phyloP scores from a whole-genome alignment of 2,329 filamentous ascomycete species.

The Colletotrichum tanaceti region DNA sequence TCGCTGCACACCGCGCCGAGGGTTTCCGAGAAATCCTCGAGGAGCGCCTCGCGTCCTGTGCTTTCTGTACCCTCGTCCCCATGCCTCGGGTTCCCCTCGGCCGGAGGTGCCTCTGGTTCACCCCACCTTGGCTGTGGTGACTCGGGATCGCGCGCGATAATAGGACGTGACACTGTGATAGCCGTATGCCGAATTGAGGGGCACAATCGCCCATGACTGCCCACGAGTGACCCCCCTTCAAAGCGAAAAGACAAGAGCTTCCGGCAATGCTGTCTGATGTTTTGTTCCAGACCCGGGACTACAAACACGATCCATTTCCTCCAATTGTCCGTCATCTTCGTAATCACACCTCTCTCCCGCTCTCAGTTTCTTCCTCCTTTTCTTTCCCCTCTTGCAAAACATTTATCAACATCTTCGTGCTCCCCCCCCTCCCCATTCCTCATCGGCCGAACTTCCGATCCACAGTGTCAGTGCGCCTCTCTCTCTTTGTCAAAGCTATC shows the following conservation, averaged over 20 bases:
- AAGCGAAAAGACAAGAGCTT: slow-evolving; percentile 25
- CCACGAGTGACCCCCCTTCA: slow-evolving; percentile 11
- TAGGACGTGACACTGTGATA: slow-evolving; percentile 37
- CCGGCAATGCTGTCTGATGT: slow-evolving; percentile 31
- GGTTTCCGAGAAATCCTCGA: slow-evolving; percentile 43
- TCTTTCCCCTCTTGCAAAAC: slow-evolving; percentile 27
- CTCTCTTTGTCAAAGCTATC: slow-evolving; percentile 23
- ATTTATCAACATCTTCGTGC: not conserved
- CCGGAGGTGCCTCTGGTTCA: slow-evolving; percentile 42
- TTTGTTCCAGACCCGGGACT: slow-evolving; percentile 33
- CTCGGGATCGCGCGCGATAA: slow-evolving; percentile 35
- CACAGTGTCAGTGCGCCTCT: slow-evolving; percentile 16
- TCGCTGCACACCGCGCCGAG: slow-evolving; percentile 38
- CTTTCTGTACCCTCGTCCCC: slow-evolving; percentile 21
- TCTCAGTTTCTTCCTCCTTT: slow-evolving; percentile 27
- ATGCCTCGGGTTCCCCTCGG: slow-evolving; percentile 46
- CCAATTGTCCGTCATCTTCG: slow-evolving; percentile 36
- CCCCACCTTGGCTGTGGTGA: slow-evolving; percentile 35
- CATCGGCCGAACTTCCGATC: slow-evolving; percentile 4
- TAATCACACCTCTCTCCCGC: slow-evolving; percentile 11
- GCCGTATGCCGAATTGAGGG: slow-evolving; percentile 40
- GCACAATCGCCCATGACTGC: slow-evolving; percentile 16
- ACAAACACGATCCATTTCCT: slow-evolving; percentile 26
- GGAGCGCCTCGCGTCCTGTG: slow-evolving; percentile 13
- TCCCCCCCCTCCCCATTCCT: slow-evolving; percentile 8